phyloP scores from a whole-genome alignment of 495 filamentous ascomycete genomes.

The Aspergillus conjunctus region DNA sequence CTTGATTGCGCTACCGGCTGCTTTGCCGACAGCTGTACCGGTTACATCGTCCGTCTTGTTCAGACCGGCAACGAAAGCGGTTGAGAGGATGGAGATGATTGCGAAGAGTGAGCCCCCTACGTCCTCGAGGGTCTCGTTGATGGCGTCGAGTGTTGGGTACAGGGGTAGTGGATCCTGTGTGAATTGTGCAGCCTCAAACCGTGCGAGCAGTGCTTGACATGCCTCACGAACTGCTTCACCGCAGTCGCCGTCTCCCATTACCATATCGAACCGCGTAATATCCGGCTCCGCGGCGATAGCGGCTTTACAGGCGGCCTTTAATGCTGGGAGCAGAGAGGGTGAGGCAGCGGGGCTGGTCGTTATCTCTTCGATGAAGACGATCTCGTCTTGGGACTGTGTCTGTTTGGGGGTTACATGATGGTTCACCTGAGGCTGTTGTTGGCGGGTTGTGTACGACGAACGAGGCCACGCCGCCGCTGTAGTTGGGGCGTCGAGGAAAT shows the following conservation, averaged over 20 bases:
- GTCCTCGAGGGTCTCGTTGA: constrained; percentile 1
- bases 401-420: background rate
- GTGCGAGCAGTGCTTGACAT: constrained; percentile 2
- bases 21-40: background rate
- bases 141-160: constrained; percentile 1
- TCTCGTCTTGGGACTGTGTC: background rate
- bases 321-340: background rate
- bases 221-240: background rate
- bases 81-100: constrained; percentile 7
- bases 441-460: background rate
- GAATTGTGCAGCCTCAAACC: background rate
- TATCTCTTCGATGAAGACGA: background rate
- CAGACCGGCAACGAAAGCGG: background rate
- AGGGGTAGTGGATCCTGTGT: constrained; percentile 1
- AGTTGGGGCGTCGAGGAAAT: background rate
- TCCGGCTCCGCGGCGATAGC: constrained; percentile 4
- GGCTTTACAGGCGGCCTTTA: background rate
- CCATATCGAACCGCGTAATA: constrained; percentile 8
- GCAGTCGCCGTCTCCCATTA: constrained; percentile 10
- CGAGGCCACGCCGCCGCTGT: constrained; percentile 7
- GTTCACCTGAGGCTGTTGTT: background rate
- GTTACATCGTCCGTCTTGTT: background rate
- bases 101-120: constrained; percentile 3
- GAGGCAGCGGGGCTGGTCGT: background rate
- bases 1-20: background rate